Base-by-base conservation (phyloP, 176 grass and related monocot species). In the Phyllostachys edulis region DNA sequence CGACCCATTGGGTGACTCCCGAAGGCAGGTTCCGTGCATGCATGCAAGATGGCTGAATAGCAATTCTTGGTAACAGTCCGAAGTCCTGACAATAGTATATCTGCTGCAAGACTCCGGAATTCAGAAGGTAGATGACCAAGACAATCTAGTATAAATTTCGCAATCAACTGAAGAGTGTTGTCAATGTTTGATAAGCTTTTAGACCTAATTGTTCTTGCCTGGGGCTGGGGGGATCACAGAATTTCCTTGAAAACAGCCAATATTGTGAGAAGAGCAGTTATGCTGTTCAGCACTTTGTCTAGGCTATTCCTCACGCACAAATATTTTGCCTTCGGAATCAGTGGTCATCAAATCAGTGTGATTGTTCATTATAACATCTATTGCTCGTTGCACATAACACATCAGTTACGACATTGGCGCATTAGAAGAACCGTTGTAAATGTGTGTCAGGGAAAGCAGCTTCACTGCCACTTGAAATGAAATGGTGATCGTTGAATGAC, bases 391-490 rank as follows among this genome's bases (percentile, higher is more conserved):
- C 71, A 90, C 88, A 87, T 94, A 94, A 86, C 92, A 89, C 63
- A 94, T 94, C 68, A 98, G 89, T 77, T 94, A 92, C 78, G 92
- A 90, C 54, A 90, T 63, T 63, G 95, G 95, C 73, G 81, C 80
- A 75, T 85, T 91, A 8, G 46, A 73, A 73, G 95, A 91, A 75
- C 95, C 91, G 71, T 89, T 81, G 46, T 98, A 94, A 77, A 91
- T 84, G 76, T 89, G 83, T 69, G 94, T 68, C 61, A 98, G 76
- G 34, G 95, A 97, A 83, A 98, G 92, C 72, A 94, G 74, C 34
- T 88, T 94, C 68, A 93, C 78, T 67, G 92, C 92, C 40, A 82
- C 82, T 83, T 29, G 29, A 29, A 29, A 29, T 91, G 87, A 59
- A 88, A 91, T 86, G 95, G 72, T 77, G 92, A 98, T 36, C 80